Base-by-base conservation (phyloP, 1,284 basidiomycete species). In the Trichosporon asahii region DNA sequence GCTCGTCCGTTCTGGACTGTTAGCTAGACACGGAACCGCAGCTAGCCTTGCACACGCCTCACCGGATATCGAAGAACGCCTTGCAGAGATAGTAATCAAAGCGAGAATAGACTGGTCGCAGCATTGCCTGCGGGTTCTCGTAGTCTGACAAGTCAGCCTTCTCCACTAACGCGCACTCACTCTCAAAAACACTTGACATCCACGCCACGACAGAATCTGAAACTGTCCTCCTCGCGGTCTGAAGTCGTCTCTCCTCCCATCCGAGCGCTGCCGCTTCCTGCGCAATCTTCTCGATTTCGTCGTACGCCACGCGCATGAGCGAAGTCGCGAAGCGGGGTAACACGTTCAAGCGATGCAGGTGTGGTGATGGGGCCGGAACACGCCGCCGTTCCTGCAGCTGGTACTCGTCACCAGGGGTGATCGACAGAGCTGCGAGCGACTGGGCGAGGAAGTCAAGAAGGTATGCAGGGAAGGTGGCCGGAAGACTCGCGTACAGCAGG, bases 41-140 rank as follows among this genome's bases (percentile, higher is more conserved):
- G 23, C 12, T 27, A 60, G 25, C 21, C 9, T 2, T 1, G 11
- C 6, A 6, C 3, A 8, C 6, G 14, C 67, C 80, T 31, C 73
- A 93, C 93, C 94, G 86, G 63, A 95, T 84, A 77, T 94, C 91
- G 76, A 91, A 93, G 46, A 97, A 85, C 0, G 90, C 91, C 83
- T 94, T 94, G 81, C 92, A 93, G 75, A 96, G 89, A 75, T 94
- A 91, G 75, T 94, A 95, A 75, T 96, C 94, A 77, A 96, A 94
- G 68, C 94, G 85, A 1, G 91, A 90, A 49, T 92, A 91, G 33
- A 95, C 90, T 2, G 91, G 91, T 75, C 91, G 88, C 85, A 70
- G 66, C 14, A 93, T 89, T 6, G 75, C 79, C 60, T 78, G 77
- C 68, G 68, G 77, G 60, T 70, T 69, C 66, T 73, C 77, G 61